Evolutionary conservation across 805 yeast species (phyloP).

Genomic region (Ogataea salicorniae): DNA sequence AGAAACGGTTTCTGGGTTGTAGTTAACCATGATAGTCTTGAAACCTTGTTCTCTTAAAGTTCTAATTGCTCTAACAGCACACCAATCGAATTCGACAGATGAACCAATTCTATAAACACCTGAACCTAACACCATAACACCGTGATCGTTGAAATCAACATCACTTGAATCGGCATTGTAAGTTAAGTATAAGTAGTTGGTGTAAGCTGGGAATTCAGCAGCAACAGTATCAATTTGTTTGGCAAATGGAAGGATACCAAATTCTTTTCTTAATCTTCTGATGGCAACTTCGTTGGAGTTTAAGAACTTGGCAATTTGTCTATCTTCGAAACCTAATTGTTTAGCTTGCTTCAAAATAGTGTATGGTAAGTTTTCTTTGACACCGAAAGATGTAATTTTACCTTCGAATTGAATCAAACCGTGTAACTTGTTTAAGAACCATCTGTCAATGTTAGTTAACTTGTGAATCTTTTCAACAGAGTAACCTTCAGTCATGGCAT

Average conservation of each 20-base stretch:
- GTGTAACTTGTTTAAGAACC: conserved; percentile 88
- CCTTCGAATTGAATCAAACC: conserved; percentile 69
- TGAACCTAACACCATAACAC: conserved; percentile 93
- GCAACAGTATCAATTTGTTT: conserved; percentile 98
- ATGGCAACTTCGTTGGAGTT: conserved; percentile 90
- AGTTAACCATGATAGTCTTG: conserved; percentile 95
- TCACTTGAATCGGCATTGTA: conserved; percentile 90
- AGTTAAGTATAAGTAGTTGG: conserved; percentile 92
- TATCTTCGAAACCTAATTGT: conserved; percentile 94
- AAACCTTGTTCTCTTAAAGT: conserved; percentile 80
- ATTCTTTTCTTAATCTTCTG: conserved; percentile 81
- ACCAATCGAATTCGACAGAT: conserved; percentile 98
- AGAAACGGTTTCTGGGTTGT: conserved; percentile 98
- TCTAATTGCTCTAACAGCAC: conserved; percentile 96
- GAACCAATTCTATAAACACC: conserved; percentile 99
- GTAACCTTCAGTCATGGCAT: conserved; percentile 85
- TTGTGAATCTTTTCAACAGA: conserved; percentile 89
- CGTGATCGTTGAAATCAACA: conserved; percentile 83
- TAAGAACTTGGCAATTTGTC: conserved; percentile 88
- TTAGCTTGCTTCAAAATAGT: conserved; percentile 75
- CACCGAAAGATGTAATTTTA: conserved; percentile 51
- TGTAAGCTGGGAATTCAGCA: conserved; percentile 96
- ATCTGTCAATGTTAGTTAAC: conserved; percentile 86
- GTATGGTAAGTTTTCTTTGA: conserved; percentile 58
- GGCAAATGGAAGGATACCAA: conserved; percentile 84